These are phyloP conservation scores for Grosmannia penicillata DNA, from an alignment of 2,329 filamentous ascomycete species.

Conservation along the genomic window DNA sequence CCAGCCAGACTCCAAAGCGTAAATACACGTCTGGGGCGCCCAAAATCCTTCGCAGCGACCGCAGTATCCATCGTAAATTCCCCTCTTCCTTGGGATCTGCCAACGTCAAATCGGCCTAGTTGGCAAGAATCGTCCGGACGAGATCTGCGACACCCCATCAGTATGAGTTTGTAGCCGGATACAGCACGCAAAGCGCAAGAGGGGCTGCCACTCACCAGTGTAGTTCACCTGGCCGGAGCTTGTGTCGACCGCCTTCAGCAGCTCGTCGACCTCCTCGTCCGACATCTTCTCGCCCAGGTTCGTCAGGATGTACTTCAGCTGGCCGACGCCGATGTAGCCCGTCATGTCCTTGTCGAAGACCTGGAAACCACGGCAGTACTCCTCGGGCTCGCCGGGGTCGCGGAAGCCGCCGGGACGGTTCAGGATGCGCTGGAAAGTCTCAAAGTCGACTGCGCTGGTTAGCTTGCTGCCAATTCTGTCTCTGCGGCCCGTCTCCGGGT, in stretches of 20 bases:
- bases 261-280: conserved; percentile 95
- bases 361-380: conserved; percentile 97
- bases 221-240: conserved; percentile 97
- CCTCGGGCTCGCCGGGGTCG: conserved; percentile 91
- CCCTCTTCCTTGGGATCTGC: no score
- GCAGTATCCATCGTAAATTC: no score
- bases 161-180: conserved; percentile 3
- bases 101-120: no score
- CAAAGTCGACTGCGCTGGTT: conserved; percentile 74
- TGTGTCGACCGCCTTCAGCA: conserved; percentile 95
- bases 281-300: conserved; percentile 99
- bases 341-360: conserved; percentile 99
- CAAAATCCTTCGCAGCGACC: no score
- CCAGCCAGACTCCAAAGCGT: background rate
- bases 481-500: background rate
- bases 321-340: conserved; percentile 92
- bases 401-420: conserved; percentile 97
- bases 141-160: no score
- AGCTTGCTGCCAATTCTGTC: conserved; percentile 6
- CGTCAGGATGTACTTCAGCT: conserved; percentile 94
- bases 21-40: background rate
- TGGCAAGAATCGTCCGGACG: conserved; percentile 74
- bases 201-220: conserved; percentile 46
- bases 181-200: background rate
- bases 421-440: conserved; percentile 89